Base-by-base conservation (phyloP, 2,329 filamentous ascomycete species). In the Didymella pinodella region DNA sequence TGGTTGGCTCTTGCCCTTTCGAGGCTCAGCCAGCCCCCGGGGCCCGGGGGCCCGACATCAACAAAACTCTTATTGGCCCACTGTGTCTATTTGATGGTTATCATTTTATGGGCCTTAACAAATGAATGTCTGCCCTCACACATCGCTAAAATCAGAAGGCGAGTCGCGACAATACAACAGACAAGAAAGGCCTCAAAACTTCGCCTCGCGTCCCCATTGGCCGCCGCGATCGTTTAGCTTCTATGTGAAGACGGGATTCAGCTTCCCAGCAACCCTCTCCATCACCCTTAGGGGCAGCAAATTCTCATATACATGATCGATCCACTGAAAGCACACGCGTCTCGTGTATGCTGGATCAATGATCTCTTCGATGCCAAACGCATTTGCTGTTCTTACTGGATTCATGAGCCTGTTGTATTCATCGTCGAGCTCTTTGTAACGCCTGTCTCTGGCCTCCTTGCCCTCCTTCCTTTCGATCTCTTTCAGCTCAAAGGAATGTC, bases 341-440 rank as follows among this genome's bases (percentile, higher is more conserved):
- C 86, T 79, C 3, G 86, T 89, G 57, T 82, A 78, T 31, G 84
- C 84, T 4, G 86, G 86, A 74, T 89, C 86, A 40, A 89, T 84
- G 45, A 89, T 88, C 71, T 89, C 86, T 72, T 88, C 86, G 0
- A 88, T 79, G 0, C 84, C 84, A 72, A 89, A 89, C 11, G 82
- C 81, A 74, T 88, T 88, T 12, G 87, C 86, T 4, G 86, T 88
- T 16, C 86, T 76, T 1, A 89, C 84, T 0, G 86, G 87, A 63
- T 88, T 89, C 84, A 88, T 88, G 62, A 89, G 67, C 22, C 86
- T 77, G 34, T 80, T 75, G 69, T 89, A 89, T 70, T 87, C 85
- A 25, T 84, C 81, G 44, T 88, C 84, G 31, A 89, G 64, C 66
- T 87, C 83, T 40, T 79, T 77, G 63, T 88, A 88, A 41, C 81